Evolutionary conservation across 768 basidiomycete species (phyloP), one percentile per base, ranked within the genome.

Genomic region (Boletus vermiculosoides): DNA sequence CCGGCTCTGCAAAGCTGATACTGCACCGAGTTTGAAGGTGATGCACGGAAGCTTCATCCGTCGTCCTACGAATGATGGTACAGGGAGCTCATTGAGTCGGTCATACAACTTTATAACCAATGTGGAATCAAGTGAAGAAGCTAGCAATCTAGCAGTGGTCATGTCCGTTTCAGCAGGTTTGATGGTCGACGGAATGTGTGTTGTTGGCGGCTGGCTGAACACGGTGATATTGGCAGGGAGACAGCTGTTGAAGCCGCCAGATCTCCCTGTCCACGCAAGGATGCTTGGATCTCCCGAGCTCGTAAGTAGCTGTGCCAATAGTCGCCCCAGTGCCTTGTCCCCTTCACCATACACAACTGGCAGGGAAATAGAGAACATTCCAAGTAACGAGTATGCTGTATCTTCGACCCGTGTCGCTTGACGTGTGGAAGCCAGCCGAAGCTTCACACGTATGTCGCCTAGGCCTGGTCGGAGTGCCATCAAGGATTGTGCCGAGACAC

Each of bases 41-140:
- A 62, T 20, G 30, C 60, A 63, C 1, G 60, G 56, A 36, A 62
- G 46, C 25, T 33, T 45, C 54, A 63, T 22, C 28, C 42, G 34
- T 20, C 31, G 39, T 1, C 28, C 49, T 8, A 18, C 23, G 0
- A 52, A 51, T 0, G 0, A 33, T 6, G 53, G 25, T 0, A 48
- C 28, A 0, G 18, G 36, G n/a, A 60, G 40, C 1, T 15, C 55
- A 6, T 36, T 0, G 22, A 59, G 40, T 12, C 15, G 56, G 13
- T 58, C 50, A 3, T 59, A 52, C 23, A 52, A 30, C 10, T 0
- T n/a, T 13, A 16, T 49, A 13, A 7, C 42, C 13, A 45, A 28
- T 10, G 6, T 31, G 11, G 11, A 2, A 31, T 31, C 8, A 11
- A 31, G 7, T 11, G 31, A 11, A 31, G 11, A 10, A 31, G 1